Percentiles rank a stretch among this genome's conserved stretches.
phyloP scores from a whole-genome alignment of 2,329 filamentous ascomycete species.

The Metarhizium album region DNA sequence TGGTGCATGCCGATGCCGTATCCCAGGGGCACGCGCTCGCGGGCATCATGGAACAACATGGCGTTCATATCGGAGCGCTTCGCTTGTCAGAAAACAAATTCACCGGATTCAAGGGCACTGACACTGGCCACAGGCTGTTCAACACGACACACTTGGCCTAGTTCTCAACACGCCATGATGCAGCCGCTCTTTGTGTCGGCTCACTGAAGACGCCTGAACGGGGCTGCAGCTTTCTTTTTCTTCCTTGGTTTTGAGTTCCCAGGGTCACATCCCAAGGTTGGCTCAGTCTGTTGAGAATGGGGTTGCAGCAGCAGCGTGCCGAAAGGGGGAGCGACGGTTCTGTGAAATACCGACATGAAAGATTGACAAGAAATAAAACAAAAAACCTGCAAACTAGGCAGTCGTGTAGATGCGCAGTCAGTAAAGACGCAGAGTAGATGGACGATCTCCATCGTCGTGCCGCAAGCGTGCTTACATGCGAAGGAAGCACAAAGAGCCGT shows the following conservation, averaged over 20 bases:
- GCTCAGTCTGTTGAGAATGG: too few species aligned
- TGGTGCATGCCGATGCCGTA: conserved; percentile 34
- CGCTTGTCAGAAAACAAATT: conserved; percentile 46
- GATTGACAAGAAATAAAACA: too few species aligned
- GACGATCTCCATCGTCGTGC: neutral
- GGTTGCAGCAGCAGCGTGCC: too few species aligned
- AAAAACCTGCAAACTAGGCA: too few species aligned
- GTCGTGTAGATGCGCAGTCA: neutral
- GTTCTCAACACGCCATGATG: neutral
- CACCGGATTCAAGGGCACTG: conserved; percentile 37
- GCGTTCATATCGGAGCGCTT: conserved; percentile 37
- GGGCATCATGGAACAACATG: conserved; percentile 10
- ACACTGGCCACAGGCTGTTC: conserved; percentile 50
- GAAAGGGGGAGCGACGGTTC: too few species aligned
- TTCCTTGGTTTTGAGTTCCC: neutral
- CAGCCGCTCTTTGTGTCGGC: neutral
- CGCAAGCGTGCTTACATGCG: neutral
- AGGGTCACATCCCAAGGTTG: too few species aligned
- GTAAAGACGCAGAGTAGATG: neutral
- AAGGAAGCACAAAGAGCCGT: neutral
- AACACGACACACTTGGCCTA: conserved; percentile 39
- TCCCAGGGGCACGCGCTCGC: conserved; percentile 6
- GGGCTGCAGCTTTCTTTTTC: neutral
- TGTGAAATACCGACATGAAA: too few species aligned
- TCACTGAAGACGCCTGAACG: neutral